Percentiles rank a stretch among this genome's conserved stretches.
phyloP scores from a whole-genome alignment of 164 flowering plant species.

The Vitis riparia region DNA sequence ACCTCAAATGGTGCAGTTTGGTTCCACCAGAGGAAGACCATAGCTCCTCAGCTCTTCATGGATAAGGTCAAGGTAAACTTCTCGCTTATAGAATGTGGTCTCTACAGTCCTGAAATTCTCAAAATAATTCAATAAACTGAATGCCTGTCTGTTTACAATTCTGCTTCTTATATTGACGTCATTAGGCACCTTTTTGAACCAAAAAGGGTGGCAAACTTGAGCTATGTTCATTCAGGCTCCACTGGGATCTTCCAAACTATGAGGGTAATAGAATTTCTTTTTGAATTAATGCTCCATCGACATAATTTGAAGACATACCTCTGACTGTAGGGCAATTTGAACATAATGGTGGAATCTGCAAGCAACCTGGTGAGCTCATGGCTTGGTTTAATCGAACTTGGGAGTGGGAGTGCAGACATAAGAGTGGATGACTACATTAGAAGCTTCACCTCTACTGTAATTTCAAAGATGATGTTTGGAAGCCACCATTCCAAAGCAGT shows the following conservation, averaged over 20 bases:
- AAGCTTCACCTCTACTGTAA: constrained; percentile 11
- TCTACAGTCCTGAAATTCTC: no score
- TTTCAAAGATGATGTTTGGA: constrained; percentile 13
- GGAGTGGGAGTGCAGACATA: constrained; percentile 8
- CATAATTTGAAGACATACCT: no score
- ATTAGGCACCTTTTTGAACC: no score
- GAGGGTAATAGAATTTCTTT: not conserved
- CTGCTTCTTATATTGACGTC: no score
- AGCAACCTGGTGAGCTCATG: constrained; percentile 6
- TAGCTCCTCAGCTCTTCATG: constrained; percentile 11
- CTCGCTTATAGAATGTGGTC: no score
- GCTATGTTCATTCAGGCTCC: no score
- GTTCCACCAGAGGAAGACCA: constrained; percentile 14
- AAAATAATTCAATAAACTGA: no score
- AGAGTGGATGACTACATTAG: constrained; percentile 14
- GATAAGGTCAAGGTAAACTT: constrained; percentile 11
- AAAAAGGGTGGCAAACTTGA: no score
- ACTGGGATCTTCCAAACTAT: no score
- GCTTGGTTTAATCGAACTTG: not conserved
- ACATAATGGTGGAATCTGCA: constrained; percentile 8
- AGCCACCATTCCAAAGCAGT: constrained; percentile 6
- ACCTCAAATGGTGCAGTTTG: constrained; percentile 11
- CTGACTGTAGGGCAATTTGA: constrained; percentile 2
- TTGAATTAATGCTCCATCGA: not conserved
- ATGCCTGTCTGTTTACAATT: no score